Conservation (phyloP, 495 filamentous ascomycete genomes). For the Jackrogersella minutella region DNA sequence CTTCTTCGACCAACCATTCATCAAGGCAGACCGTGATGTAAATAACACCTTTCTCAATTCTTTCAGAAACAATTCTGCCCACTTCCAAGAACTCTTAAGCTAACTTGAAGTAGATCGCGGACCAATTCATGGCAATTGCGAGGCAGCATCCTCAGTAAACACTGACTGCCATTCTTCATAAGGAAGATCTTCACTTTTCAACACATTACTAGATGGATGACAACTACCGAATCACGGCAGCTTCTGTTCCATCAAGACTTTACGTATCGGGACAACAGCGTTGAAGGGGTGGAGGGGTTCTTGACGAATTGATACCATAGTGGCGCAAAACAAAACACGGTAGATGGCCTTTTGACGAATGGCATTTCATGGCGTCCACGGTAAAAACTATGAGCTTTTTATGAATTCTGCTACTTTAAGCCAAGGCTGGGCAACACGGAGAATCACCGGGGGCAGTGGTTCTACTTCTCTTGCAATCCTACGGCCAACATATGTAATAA, state of each 20-base stretch:
- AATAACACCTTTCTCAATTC: slow-evolving; percentile 26
- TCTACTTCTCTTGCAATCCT: not conserved
- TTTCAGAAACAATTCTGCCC: slow-evolving; percentile 1
- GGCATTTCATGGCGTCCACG: slow-evolving; percentile 35
- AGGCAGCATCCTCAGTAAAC: slow-evolving; percentile 42
- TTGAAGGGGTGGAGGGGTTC: slow-evolving; percentile 20
- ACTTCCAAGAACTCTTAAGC: slow-evolving; percentile 19
- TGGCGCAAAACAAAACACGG: slow-evolving; percentile 23
- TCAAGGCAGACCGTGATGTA: slow-evolving; percentile 88
- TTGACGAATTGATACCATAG: slow-evolving; percentile 31
- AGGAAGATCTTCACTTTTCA: not conserved
- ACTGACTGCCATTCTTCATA: not conserved
- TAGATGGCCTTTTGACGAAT: slow-evolving; percentile 30
- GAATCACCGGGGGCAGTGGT: not conserved
- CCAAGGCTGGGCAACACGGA: not conserved
- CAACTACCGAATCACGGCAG: slow-evolving; percentile 8
- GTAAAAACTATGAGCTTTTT: slow-evolving; percentile 30
- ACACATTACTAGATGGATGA: slow-evolving; percentile 13
- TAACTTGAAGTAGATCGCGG: slow-evolving; percentile 49
- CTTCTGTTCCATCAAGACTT: slow-evolving; percentile 13
- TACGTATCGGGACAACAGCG: slow-evolving; percentile 9
- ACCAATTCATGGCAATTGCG: slow-evolving; percentile 51
- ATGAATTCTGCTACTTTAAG: slow-evolving; percentile 10
- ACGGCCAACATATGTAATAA: slow-evolving; percentile 29
- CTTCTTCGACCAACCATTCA: slow-evolving; percentile 92